Percentiles rank a stretch among this genome's conserved stretches.
Evolutionary conservation across 73 alveolate genomes (phyloP).

Genomic region (Paramecium sexaurelia): DNA sequence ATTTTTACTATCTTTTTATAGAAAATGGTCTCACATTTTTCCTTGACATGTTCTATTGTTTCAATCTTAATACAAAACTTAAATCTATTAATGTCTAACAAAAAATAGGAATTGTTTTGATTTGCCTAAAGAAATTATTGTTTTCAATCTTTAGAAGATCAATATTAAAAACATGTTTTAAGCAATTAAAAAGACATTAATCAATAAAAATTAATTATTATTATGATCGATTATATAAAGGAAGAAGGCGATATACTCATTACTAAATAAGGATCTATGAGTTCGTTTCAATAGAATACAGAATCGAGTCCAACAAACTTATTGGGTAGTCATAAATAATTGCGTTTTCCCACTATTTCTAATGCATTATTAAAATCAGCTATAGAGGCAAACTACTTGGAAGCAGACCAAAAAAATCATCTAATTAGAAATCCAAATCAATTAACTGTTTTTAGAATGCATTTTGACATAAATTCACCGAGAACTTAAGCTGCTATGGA

Average conservation of each 20-base stretch:
- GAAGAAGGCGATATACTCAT: background rate
- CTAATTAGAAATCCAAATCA: slow-evolving; percentile 8
- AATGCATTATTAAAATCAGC: background rate
- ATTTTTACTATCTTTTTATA: background rate
- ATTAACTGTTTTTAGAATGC: background rate
- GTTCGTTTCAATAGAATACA: slow-evolving; percentile 1
- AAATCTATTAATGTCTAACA: too few relatives aligned
- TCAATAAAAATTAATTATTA: slow-evolving; percentile 21
- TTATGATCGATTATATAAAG: slow-evolving; percentile 4
- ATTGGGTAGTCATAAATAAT: background rate
- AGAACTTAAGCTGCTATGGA: slow-evolving; percentile 15
- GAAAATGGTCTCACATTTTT: background rate
- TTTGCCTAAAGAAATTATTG: too few relatives aligned
- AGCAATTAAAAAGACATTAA: slow-evolving; percentile 15
- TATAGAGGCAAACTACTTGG: background rate
- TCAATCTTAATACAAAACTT: background rate
- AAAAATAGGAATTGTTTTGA: too few relatives aligned
- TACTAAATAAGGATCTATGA: background rate
- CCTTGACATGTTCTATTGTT: background rate
- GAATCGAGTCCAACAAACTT: slow-evolving; percentile 16
- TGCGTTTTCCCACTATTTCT: background rate
- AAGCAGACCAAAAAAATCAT: background rate
- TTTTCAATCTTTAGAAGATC: background rate
- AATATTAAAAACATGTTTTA: slow-evolving; percentile 7
- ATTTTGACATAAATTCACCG: slow-evolving; percentile 9